Conservation (phyloP, 192 early-diverging fungal genomes). For the Kickxella alabastrina region DNA sequence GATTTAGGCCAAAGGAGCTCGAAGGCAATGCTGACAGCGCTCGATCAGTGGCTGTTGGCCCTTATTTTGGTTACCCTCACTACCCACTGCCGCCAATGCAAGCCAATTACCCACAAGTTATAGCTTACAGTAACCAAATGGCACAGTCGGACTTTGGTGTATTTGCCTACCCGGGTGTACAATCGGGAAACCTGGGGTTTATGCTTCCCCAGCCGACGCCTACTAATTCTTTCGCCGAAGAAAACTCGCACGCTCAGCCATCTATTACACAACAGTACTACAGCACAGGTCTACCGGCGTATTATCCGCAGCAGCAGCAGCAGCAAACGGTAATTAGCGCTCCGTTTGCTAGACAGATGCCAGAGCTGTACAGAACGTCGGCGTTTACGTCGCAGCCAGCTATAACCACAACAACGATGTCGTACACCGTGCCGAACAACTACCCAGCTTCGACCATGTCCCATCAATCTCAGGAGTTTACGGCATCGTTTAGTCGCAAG, state of each 20-base stretch:
- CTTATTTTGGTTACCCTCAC: conserved; percentile 15
- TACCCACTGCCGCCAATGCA: conserved; percentile 12
- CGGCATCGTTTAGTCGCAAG: conserved; percentile 14
- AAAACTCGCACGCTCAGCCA: conserved; percentile 1
- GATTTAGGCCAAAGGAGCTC: conserved; percentile 12
- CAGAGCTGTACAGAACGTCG: no score
- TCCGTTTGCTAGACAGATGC: conserved; percentile 4
- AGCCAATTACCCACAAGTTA: conserved; percentile 17
- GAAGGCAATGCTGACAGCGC: neutral
- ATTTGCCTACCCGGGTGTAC: conserved; percentile 12
- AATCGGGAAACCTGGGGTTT: conserved; percentile 8
- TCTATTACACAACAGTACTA: conserved; percentile 14
- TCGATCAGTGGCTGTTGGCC: neutral
- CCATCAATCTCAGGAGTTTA: neutral
- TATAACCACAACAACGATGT: no score
- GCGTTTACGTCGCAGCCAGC: no score
- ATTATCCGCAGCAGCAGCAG: conserved; percentile 15
- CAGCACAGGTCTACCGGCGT: neutral
- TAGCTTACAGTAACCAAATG: conserved; percentile 19
- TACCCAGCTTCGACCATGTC: neutral
- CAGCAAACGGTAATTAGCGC: conserved; percentile 1
- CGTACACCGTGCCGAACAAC: no score
- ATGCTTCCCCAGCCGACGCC: conserved; percentile 1
- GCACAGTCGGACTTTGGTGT: conserved; percentile 21
- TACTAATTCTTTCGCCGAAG: conserved; percentile 3